Base-by-base conservation (phyloP, 2,329 filamentous ascomycete genomes). In the Diaporthe destruens region DNA sequence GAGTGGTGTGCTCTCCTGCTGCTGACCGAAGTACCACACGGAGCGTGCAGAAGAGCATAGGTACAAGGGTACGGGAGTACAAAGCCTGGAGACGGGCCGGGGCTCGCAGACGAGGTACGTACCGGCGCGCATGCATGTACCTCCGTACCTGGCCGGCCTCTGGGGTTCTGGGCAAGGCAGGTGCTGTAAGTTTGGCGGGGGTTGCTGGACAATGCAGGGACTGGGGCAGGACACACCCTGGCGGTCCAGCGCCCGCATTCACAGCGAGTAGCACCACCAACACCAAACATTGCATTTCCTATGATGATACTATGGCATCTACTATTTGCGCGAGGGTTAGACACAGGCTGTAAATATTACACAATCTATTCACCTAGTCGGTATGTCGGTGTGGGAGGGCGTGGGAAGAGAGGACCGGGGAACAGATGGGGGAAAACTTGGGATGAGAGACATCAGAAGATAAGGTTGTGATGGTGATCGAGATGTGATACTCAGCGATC, bases 401-500 rank as follows among this genome's bases (percentile, higher is more conserved):
- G 42, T 34, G 59, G 9, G 18, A 23, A 34, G 18, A 29, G 34
- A 25, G n/a, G 29, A 34, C 47, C 42, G 34, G 42, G 42, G 39
- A 42, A 42, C 39, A 42, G 39, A 5, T 2, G 16, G 39, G 6
- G 11, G 1, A 9, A 49, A 9, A 34, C 36, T 39, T 23, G 6
- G 59, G 42, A 65, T 25, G 25, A 51, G 32, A 34, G 59, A 63
- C 59, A 18, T 16, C 3, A 63, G 34, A 16, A 44, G 61, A 66
- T 66, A 66, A 66, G 61, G 61, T 66, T 66, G 61, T 66, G 61
- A 66, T 66, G 44, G 32, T 66, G 61, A 66, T 66, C 61, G 61
- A 66, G 61, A 66, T 53, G 61, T 66, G 61, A 66, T 53, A 66
- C 44, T 65, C 44, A n/a, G n/a, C n/a, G n/a, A n/a, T n/a, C n/a